Evolutionary conservation across 495 filamentous ascomycete genomes (phyloP), one percentile per base, ranked within the genome.

Genomic region (Aspergillus conjunctus): DNA sequence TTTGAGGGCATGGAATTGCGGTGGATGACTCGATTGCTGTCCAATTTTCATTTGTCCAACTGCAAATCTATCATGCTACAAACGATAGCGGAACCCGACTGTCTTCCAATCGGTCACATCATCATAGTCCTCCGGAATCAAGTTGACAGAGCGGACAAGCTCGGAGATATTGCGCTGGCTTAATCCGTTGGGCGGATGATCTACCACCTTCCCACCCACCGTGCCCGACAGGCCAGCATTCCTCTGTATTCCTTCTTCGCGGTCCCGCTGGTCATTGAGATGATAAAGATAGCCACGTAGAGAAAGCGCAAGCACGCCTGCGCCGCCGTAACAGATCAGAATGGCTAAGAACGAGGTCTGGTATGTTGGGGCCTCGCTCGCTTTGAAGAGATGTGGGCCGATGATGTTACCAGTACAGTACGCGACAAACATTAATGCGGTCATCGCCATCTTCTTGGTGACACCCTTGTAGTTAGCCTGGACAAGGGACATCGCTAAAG

Each of bases 381-480:
- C 62, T 6, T 62, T 61, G 51, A 79, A 79, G 41, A 77, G 69
- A 26, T 79, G 76, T 9, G 76, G 76, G 1, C 76, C 76, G 0
- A 69, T 66, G 32, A 79, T 77, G 20, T 79, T 79, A 0, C 76
- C 76, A 0, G 70, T 68, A 31, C 75, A 79, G 9, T 76, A 77
- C n/a, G 68, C 75, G 9, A 77, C 62, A 37, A 79, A 77, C 20
- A 77, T 68, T 51, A 76, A 52, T 1, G 76, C 77, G 0, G 78
- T 79, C 41, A 82, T 69, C 0, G 78, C 75, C 58, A 79, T 79
- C 62, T 88, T 88, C 71, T 89, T 89, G 4, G 86, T 88, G 65
- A 86, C 87, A 14, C 86, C 86, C 2, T 83, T 82, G 18, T 87
- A 82, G 59, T 89, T 88, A 7, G 79, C 80, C 4, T 78, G 77